A percentile compares a stretch with the other conserved stretches of the same genome.
phyloP scores from a whole-genome alignment of 371 early-diverging fungal species.

The Rhizopus stolonifer region DNA sequence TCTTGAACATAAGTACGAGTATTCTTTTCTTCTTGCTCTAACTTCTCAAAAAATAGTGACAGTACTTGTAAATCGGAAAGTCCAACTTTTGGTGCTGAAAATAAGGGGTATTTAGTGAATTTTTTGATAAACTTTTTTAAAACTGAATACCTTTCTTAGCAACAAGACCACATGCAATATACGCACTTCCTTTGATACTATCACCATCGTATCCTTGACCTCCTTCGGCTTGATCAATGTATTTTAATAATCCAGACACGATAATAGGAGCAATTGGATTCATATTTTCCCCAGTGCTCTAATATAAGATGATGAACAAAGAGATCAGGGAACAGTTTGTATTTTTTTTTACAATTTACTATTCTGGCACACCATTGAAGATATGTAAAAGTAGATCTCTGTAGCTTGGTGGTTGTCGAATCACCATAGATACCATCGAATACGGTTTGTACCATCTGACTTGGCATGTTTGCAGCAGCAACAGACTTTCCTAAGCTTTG shows the following conservation, averaged over 20 bases:
- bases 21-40: constrained; percentile 63
- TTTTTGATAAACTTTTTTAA: constrained; percentile 49
- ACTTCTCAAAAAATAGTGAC: constrained; percentile 65
- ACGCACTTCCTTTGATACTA: constrained; percentile 80
- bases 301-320: background rate
- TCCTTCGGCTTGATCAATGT: constrained; percentile 58
- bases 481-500: constrained; percentile 65
- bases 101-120: no score
- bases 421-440: constrained; percentile 81
- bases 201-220: constrained; percentile 58
- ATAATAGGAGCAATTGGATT: constrained; percentile 68
- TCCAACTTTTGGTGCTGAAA: constrained; percentile 53
- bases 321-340: background rate
- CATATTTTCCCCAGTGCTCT: constrained; percentile 52
- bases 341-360: constrained; percentile 60
- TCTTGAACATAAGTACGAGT: constrained; percentile 80
- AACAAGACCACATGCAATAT: constrained; percentile 77
- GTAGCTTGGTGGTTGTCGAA: constrained; percentile 60
- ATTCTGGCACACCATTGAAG: constrained; percentile 87
- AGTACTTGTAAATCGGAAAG: constrained; percentile 62
- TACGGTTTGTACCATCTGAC: constrained; percentile 67
- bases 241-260: constrained; percentile 71
- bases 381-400: constrained; percentile 76
- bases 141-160: constrained; percentile 66
- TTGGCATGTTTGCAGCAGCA: constrained; percentile 63